These are phyloP conservation scores for Pythium vanterpoolii DNA, from an alignment of 352 stramenopile genomes.

Conservation along the genomic window DNA sequence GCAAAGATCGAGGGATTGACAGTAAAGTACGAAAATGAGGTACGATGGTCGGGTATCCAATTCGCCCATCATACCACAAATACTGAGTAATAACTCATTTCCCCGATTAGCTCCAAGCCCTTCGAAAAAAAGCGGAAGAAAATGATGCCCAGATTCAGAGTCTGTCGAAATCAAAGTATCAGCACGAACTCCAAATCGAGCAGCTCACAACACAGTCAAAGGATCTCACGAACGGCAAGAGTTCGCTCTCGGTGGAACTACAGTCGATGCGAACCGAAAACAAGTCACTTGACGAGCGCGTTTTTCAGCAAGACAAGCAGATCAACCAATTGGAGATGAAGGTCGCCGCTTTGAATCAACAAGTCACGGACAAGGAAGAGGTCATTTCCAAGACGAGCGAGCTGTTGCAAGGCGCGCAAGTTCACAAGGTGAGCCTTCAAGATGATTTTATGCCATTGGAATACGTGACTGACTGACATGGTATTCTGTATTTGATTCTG, in stretches of 20 bases:
- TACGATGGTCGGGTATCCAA: constrained; percentile 15
- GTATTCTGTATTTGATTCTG: background rate
- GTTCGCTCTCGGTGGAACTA: constrained; percentile 40
- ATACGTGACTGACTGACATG: background rate
- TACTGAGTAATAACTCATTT: constrained; percentile 3
- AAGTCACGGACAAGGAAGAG: constrained; percentile 75
- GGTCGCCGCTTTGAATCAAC: constrained; percentile 61
- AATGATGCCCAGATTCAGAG: constrained; percentile 53
- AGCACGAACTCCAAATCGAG: constrained; percentile 75
- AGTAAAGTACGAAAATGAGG: constrained; percentile 63
- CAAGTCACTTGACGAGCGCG: constrained; percentile 76
- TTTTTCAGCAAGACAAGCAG: constrained; percentile 83
- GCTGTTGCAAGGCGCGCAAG: constrained; percentile 57
- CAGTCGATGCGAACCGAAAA: constrained; percentile 59
- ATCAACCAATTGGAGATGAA: constrained; percentile 77
- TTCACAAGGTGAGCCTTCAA: constrained; percentile 42
- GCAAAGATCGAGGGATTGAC: constrained; percentile 63
- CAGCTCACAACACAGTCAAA: constrained; percentile 60
- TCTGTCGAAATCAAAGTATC: constrained; percentile 72
- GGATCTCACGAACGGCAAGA: constrained; percentile 49
- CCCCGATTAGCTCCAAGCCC: constrained; percentile 31
- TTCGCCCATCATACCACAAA: no score
- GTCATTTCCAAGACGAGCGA: constrained; percentile 72
- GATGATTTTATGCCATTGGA: background rate
- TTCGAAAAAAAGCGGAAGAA: constrained; percentile 43